Percentiles rank a stretch among this genome's conserved stretches.
Conservation (phyloP, 345 rosid species). For the Gossypium herbaceum region DNA sequence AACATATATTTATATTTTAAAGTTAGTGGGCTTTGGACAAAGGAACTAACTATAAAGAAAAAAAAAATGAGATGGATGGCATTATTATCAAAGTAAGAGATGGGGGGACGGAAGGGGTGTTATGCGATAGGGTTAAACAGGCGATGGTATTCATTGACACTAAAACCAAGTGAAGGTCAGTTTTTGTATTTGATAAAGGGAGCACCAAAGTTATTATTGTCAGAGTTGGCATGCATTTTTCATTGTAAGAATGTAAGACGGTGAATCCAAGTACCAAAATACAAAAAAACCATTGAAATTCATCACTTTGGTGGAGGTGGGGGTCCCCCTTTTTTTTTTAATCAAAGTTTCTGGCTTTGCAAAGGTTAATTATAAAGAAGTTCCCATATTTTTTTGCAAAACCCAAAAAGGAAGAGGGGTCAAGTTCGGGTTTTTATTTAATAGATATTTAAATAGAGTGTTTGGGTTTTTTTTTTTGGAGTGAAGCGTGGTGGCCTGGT, state of each 20-base stretch:
- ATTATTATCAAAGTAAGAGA: too few relatives aligned
- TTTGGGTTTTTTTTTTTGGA: neutral
- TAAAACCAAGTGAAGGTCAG: slow-evolving; percentile 17
- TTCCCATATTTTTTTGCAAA: neutral
- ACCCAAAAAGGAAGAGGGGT: slow-evolving; percentile 6
- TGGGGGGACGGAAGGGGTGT: neutral
- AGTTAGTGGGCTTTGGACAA: too few relatives aligned
- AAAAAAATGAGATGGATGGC: too few relatives aligned
- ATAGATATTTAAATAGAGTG: neutral
- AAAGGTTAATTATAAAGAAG: neutral
- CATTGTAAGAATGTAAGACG: slow-evolving; percentile 11
- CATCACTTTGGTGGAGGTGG: neutral
- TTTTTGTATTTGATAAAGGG: slow-evolving; percentile 29
- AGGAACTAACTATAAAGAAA: too few relatives aligned
- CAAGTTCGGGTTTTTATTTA: neutral
- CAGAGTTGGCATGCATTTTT: slow-evolving; percentile 36
- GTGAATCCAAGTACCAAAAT: neutral
- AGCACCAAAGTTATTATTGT: slow-evolving; percentile 31
- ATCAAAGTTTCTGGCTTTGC: slow-evolving; percentile 8
- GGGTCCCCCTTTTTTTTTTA: slow-evolving; percentile 14
- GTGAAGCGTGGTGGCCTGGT: neutral
- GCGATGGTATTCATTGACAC: neutral
- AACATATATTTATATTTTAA: too few relatives aligned
- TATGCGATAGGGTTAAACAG: too few relatives aligned
- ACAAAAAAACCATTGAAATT: neutral